These are phyloP conservation scores for Podaxis rugospora DNA, from an alignment of 768 basidiomycete species.

Conservation along the genomic window DNA sequence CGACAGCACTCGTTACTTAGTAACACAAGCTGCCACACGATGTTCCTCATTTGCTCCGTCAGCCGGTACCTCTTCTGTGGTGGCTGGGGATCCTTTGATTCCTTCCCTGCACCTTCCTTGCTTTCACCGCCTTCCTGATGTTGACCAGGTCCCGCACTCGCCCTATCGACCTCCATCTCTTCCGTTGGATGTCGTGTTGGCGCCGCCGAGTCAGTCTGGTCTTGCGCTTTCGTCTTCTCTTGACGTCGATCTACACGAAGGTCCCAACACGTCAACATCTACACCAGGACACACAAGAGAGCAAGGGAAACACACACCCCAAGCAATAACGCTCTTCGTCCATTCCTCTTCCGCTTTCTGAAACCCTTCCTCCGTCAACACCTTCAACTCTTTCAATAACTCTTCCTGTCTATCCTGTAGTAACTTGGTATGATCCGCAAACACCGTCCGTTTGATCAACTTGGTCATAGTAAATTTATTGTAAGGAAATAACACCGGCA, in stretches of 20 bases:
- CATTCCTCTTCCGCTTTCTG: conserved; percentile 70
- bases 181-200: conserved; percentile 43
- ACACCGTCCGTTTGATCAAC: conserved; percentile 89
- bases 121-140: conserved; percentile 17
- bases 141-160: conserved; percentile 14
- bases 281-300: conserved; percentile 25
- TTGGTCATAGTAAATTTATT: conserved; percentile 96
- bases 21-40: conserved; percentile 77
- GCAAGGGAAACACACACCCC: conserved; percentile 46
- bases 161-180: conserved; percentile 26
- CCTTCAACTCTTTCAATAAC: conserved; percentile 57
- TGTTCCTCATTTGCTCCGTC: conserved; percentile 75
- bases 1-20: conserved; percentile 82
- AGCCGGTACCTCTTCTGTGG: conserved; percentile 75
- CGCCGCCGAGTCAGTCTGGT: conserved; percentile 27
- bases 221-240: neutral
- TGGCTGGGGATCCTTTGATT: conserved; percentile 42
- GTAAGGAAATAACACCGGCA: conserved; percentile 88
- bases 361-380: conserved; percentile 62
- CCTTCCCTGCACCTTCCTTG: conserved; percentile 25
- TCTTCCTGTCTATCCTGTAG: conserved; percentile 66
- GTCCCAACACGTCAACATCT: conserved; percentile 24
- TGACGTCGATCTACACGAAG: conserved; percentile 1
- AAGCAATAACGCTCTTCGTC: conserved; percentile 62
- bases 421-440: conserved; percentile 63